Percentiles rank a stretch among this genome's conserved stretches.
Evolutionary conservation across 2,329 filamentous ascomycete genomes (phyloP).

Genomic region (Fusarium udum): DNA sequence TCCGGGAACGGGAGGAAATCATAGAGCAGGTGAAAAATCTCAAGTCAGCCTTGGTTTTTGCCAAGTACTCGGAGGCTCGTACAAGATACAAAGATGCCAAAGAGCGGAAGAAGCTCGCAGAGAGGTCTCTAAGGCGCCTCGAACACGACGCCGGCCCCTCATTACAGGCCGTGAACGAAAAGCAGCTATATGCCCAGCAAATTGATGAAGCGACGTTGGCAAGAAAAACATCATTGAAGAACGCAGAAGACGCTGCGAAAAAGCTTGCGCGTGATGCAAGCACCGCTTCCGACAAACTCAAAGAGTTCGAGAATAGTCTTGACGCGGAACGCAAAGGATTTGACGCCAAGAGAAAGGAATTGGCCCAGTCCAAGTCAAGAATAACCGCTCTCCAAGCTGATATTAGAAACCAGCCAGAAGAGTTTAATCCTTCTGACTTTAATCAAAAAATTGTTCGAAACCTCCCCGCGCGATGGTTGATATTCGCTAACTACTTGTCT

Average conservation of each 20-base stretch:
- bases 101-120: conserved; percentile 61
- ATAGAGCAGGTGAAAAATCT: conserved; percentile 72
- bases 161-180: conserved; percentile 73
- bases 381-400: conserved; percentile 73
- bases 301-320: conserved; percentile 55
- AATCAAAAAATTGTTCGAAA: conserved; percentile 76
- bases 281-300: conserved; percentile 51
- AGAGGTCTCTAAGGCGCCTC: conserved; percentile 67
- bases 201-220: conserved; percentile 65
- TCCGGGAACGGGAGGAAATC: conserved; percentile 78
- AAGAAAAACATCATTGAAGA: conserved; percentile 63
- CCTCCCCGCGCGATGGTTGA: background rate
- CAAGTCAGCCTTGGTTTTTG: conserved; percentile 70
- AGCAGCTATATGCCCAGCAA: conserved; percentile 71
- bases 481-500: conserved; percentile 38
- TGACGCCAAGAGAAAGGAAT: conserved; percentile 61
- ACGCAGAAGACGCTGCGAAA: conserved; percentile 63
- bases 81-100: conserved; percentile 62
- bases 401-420: conserved; percentile 67
- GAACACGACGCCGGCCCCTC: conserved; percentile 71
- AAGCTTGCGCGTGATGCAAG: conserved; percentile 52
- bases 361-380: conserved; percentile 59
- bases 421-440: conserved; percentile 75
- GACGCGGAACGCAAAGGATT: conserved; percentile 62
- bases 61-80: conserved; percentile 69